Conservation (phyloP, 1,284 basidiomycete species). For the Abortiporus biennis region DNA sequence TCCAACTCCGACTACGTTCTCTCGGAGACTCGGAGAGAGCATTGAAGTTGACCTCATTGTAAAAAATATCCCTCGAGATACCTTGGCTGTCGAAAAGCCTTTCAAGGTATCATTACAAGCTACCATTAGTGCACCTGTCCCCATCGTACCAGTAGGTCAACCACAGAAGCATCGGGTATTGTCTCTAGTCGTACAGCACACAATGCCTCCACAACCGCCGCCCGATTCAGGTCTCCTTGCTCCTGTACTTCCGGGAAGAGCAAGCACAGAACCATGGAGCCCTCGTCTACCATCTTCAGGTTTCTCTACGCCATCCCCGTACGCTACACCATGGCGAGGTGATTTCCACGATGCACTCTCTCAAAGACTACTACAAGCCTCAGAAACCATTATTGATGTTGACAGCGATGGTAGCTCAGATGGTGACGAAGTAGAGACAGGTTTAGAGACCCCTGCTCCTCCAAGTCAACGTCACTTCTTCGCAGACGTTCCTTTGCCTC, state of each 20-base stretch:
- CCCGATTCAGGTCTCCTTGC: slow-evolving; percentile 8
- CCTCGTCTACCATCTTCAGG: slow-evolving; percentile 39
- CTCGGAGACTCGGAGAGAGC: slow-evolving; percentile 31
- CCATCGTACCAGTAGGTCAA: slow-evolving; percentile 20
- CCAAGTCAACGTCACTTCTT: slow-evolving; percentile 2
- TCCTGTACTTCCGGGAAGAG: slow-evolving; percentile 12
- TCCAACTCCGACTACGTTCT: slow-evolving; percentile 12
- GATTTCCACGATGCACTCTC: slow-evolving; percentile 43
- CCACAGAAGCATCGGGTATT: slow-evolving; percentile 34
- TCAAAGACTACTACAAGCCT: slow-evolving; percentile 41
- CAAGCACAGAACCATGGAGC: slow-evolving; percentile 30
- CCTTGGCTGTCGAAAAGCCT: slow-evolving; percentile 44
- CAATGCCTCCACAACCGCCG: slow-evolving; percentile 33
- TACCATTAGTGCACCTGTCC: slow-evolving; percentile 37
- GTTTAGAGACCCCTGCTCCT: slow-evolving; percentile 13
- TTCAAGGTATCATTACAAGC: slow-evolving; percentile 52
- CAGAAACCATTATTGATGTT: slow-evolving; percentile 18
- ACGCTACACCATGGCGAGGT: slow-evolving; percentile 27
- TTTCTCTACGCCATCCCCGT: slow-evolving; percentile 42
- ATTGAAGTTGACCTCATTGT: slow-evolving; percentile 58
- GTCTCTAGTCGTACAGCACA: slow-evolving; percentile 58
- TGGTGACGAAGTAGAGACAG: slow-evolving; percentile 19
- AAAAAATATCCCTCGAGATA: slow-evolving; percentile 38
- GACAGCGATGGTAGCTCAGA: slow-evolving; percentile 22
- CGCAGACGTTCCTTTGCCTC: slow-evolving; percentile 26